Percentiles rank a stretch among this genome's conserved stretches.
These are phyloP conservation scores for Eutrema heterophyllum DNA, from an alignment of 345 rosid species.

Conservation along the genomic window DNA sequence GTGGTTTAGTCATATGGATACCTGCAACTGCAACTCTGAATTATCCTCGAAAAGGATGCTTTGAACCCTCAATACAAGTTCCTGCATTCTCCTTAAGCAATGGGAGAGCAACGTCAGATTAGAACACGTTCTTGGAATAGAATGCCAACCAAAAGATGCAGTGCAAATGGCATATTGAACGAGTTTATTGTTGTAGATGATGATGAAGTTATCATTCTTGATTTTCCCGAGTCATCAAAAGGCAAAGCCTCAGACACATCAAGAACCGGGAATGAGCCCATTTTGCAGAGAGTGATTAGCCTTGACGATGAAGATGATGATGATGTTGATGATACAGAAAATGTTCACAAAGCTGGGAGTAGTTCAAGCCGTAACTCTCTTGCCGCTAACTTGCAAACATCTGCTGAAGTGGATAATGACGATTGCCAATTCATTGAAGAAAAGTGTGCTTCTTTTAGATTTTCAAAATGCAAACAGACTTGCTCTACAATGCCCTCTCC, in stretches of 20 bases:
- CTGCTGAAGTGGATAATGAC: conserved; percentile 32
- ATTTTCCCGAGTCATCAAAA: conserved; percentile 50
- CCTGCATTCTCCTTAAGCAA: conserved; percentile 9
- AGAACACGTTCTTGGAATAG: conserved; percentile 42
- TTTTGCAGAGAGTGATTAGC: conserved; percentile 44
- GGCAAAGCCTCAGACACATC: conserved; percentile 34
- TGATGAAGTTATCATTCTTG: conserved; percentile 56
- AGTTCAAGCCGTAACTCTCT: background rate
- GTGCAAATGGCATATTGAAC: conserved; percentile 33
- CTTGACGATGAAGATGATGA: conserved; percentile 55
- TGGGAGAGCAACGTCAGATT: conserved; percentile 38
- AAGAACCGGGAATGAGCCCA: conserved; percentile 28
- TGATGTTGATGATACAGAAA: background rate
- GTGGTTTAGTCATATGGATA: background rate
- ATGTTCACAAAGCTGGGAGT: conserved; percentile 16
- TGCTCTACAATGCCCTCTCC: conserved; percentile 18
- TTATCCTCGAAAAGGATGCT: background rate
- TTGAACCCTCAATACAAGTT: background rate
- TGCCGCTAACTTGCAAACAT: conserved; percentile 10
- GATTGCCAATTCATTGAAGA: conserved; percentile 42
- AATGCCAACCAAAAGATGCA: conserved; percentile 26
- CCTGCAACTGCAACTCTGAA: background rate
- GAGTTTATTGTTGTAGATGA: conserved; percentile 63
- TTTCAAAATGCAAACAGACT: conserved; percentile 42
- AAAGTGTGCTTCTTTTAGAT: conserved; percentile 33